phyloP scores from a whole-genome alignment of 2,329 filamentous ascomycete genomes.

The Sordariomycetes sp. region DNA sequence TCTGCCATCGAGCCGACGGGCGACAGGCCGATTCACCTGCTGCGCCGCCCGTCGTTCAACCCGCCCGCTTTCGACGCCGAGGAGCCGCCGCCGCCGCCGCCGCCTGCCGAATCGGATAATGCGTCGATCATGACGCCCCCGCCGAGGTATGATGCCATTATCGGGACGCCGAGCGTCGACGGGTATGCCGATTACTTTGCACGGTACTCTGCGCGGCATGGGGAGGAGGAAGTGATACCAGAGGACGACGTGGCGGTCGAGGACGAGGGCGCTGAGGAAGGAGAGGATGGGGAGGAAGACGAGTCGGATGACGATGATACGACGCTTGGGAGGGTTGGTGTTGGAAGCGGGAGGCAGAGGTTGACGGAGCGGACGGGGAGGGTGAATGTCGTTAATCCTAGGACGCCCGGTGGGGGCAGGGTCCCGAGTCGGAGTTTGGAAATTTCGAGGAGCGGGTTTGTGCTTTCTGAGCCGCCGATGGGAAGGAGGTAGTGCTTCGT shows the following conservation, averaged over 20 bases:
- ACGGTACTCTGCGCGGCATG: slow-evolving; percentile 63
- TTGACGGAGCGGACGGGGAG: slow-evolving; percentile 37
- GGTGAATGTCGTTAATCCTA: slow-evolving; percentile 43
- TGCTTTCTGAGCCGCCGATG: slow-evolving; percentile 11
- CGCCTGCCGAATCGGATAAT: slow-evolving; percentile 1
- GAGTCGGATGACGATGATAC: slow-evolving; percentile 19
- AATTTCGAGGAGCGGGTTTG: slow-evolving; percentile 30
- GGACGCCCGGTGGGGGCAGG: slow-evolving; percentile 36
- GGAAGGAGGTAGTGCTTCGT: neutral
- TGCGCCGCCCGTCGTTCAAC: slow-evolving; percentile 75
- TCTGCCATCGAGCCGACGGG: slow-evolving; percentile 19
- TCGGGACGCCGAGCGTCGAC: slow-evolving; percentile 55
- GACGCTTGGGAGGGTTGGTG: slow-evolving; percentile 3
- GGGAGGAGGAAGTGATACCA: slow-evolving; percentile 16
- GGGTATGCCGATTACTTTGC: slow-evolving; percentile 77
- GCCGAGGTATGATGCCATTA: slow-evolving; percentile 69
- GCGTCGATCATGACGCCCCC: slow-evolving; percentile 57
- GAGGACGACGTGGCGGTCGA: neutral
- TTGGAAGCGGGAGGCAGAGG: slow-evolving; percentile 27
- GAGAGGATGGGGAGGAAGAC: slow-evolving; percentile 18
- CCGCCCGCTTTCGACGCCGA: slow-evolving; percentile 81
- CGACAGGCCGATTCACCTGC: slow-evolving; percentile 64
- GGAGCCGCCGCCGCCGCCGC: slow-evolving; percentile 36
- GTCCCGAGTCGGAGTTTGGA: slow-evolving; percentile 45
- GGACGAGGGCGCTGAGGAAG: neutral